These are phyloP conservation scores for Yamadazyma ubonensis DNA, from an alignment of 805 yeast species.

Conservation along the genomic window DNA sequence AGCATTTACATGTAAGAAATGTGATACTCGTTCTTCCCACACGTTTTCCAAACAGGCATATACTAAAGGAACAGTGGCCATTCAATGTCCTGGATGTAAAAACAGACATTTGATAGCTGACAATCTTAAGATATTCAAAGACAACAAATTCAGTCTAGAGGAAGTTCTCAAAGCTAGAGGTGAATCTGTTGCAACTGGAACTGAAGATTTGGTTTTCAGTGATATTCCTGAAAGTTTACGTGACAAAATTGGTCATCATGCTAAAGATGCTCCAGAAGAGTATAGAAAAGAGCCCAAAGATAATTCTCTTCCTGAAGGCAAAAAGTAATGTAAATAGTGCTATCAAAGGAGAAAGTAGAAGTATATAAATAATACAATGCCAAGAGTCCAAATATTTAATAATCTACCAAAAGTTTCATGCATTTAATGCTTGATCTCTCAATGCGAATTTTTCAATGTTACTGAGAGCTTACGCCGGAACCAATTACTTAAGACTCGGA, in stretches of 20 bases:
- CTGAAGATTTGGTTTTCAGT: conserved; percentile 69
- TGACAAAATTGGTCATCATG: conserved; percentile 57
- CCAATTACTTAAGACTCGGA: too few relatives aligned
- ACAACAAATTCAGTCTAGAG: conserved; percentile 70
- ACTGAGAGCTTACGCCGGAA: too few relatives aligned
- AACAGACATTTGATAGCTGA: conserved; percentile 91
- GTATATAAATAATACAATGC: too few relatives aligned
- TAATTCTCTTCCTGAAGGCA: conserved; percentile 13
- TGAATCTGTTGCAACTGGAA: conserved; percentile 61
- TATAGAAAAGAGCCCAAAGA: conserved; percentile 14
- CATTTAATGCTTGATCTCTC: too few relatives aligned
- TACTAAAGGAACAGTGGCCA: conserved; percentile 77
- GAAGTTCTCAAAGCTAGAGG: conserved; percentile 77
- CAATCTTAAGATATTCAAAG: conserved; percentile 67
- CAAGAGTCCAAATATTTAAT: too few relatives aligned
- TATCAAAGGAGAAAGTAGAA: conserved; percentile 1
- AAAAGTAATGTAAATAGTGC: too few relatives aligned
- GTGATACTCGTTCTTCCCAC: conserved; percentile 81
- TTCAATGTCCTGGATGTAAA: conserved; percentile 90
- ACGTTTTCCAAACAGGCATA: conserved; percentile 92
- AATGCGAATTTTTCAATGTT: too few relatives aligned
- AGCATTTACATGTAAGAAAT: conserved; percentile 89
- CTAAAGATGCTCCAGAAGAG: conserved; percentile 63
- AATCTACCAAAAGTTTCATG: too few relatives aligned
- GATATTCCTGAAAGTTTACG: conserved; percentile 61